These are phyloP conservation scores for Xylaria longipes DNA, from an alignment of 495 filamentous ascomycete species.

Conservation along the genomic window DNA sequence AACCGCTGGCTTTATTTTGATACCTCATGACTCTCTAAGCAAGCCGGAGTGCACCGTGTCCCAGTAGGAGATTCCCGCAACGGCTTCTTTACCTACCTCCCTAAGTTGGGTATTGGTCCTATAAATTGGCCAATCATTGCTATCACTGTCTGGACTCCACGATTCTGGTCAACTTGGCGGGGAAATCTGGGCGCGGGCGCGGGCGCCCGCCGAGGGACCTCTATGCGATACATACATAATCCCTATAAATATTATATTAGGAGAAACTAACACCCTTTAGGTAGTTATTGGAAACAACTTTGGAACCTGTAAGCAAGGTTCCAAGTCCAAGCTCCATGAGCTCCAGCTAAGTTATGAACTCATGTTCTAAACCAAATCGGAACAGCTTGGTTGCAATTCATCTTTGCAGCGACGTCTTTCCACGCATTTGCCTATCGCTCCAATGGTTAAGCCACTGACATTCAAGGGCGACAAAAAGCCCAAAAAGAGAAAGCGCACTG, in stretches of 20 bases:
- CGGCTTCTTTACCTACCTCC: neutral
- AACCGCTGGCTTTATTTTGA: conserved; percentile 26
- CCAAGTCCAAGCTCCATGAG: neutral
- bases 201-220: neutral
- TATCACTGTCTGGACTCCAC: neutral
- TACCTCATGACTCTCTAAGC: neutral
- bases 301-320: neutral
- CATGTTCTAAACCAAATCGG: neutral
- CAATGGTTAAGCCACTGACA: conserved; percentile 78
- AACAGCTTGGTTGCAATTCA: neutral
- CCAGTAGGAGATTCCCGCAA: conserved; percentile 11
- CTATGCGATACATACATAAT: neutral
- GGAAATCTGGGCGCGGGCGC: neutral
- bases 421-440: neutral
- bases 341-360: neutral
- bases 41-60: conserved; percentile 9
- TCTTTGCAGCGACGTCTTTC: neutral
- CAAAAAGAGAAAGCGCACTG: conserved; percentile 83
- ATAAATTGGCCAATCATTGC: conserved; percentile 14
- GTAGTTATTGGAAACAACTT: no score
- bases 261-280: neutral
- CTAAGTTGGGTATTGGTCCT: neutral
- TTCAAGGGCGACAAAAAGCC: conserved; percentile 98
- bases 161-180: neutral
- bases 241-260: neutral